Evolutionary conservation across 78 protist species (phyloP).

Genomic region (Planoprotostelium fungivorum): DNA sequence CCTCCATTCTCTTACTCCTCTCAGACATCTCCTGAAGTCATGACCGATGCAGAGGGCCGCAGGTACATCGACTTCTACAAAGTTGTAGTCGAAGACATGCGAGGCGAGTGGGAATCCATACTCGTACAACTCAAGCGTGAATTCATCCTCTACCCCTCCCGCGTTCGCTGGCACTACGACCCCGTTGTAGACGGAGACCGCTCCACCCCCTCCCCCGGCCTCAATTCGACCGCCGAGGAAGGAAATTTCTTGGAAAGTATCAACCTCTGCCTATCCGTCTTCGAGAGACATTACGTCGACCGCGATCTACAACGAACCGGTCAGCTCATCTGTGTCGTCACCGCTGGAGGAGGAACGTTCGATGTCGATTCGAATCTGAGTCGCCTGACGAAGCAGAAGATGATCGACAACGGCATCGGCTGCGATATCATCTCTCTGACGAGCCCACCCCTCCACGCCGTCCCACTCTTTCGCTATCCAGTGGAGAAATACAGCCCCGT

Average conservation of each 20-base stretch:
- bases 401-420: slow-evolving; percentile 76
- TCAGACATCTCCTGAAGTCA: background rate
- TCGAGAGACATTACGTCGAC: slow-evolving; percentile 78
- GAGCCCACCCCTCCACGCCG: slow-evolving; percentile 48
- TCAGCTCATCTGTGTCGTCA: slow-evolving; percentile 64
- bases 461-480: slow-evolving; percentile 49
- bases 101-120: slow-evolving; percentile 49
- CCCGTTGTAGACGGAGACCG: background rate
- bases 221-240: slow-evolving; percentile 62
- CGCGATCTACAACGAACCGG: slow-evolving; percentile 76
- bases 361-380: slow-evolving; percentile 58
- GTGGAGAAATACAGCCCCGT: background rate
- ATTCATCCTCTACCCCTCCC: slow-evolving; percentile 35
- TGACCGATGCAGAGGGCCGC: background rate
- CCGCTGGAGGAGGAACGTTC: slow-evolving; percentile 77
- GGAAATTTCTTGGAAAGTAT: slow-evolving; percentile 75
- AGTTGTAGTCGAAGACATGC: slow-evolving; percentile 50
- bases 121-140: slow-evolving; percentile 45
- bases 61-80: slow-evolving; percentile 49
- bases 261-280: slow-evolving; percentile 54
- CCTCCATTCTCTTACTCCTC: background rate
- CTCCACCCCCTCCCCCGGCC: no score
- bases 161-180: slow-evolving; percentile 47
- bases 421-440: slow-evolving; percentile 59
- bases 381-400: slow-evolving; percentile 62